Evolutionary conservation across 768 basidiomycete genomes (phyloP).

Genomic region (Panus rudis): DNA sequence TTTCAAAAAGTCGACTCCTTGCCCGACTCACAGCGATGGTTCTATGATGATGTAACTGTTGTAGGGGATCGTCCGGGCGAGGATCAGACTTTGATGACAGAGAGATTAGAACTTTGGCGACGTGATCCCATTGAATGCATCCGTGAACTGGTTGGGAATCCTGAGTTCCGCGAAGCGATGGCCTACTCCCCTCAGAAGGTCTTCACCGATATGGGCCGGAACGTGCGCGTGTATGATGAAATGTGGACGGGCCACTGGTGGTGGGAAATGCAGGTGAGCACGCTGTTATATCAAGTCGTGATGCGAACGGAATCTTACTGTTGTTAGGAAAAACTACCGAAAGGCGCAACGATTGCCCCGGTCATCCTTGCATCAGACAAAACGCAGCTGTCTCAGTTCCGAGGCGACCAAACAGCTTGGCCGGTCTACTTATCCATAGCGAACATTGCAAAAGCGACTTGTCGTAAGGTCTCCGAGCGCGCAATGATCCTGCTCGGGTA

Average conservation of each 20-base stretch:
- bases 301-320: no score
- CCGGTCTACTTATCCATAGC: constrained; percentile 27
- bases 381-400: constrained; percentile 18
- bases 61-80: not conserved
- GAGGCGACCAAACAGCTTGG: constrained; percentile 22
- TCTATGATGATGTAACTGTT: not conserved
- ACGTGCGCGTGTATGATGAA: constrained; percentile 8
- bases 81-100: constrained; percentile 16
- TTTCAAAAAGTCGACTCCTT: constrained; percentile 1
- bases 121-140: constrained; percentile 24
- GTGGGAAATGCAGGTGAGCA: constrained; percentile 40
- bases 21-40: not conserved
- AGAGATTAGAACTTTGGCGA: constrained; percentile 23
- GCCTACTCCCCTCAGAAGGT: constrained; percentile 3
- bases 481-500: constrained; percentile 20
- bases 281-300: no score
- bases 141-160: constrained; percentile 10
- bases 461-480: constrained; percentile 11
- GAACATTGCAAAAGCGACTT: constrained; percentile 17
- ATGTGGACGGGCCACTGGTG: constrained; percentile 35
- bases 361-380: constrained; percentile 25
- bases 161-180: constrained; percentile 2
- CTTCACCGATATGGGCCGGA: constrained; percentile 1
- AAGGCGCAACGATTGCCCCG: constrained; percentile 20
- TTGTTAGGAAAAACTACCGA: constrained; percentile 15